Base-by-base conservation (phyloP, 2,329 filamentous ascomycete genomes). In the Endothia cerciana region DNA sequence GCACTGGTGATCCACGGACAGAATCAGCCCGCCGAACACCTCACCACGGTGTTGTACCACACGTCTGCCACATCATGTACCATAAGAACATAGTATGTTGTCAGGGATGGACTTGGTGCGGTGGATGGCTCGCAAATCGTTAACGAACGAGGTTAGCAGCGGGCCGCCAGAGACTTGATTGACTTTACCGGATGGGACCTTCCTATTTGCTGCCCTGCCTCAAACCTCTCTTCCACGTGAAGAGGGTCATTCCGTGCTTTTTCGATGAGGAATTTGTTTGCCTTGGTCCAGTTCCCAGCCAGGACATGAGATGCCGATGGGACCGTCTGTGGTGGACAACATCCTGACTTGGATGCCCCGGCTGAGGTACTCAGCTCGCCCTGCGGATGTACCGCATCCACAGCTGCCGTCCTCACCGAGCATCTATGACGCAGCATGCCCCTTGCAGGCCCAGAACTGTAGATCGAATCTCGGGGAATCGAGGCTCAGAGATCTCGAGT, bases 41-140 rank as follows among this genome's bases (percentile, higher is more conserved):
- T 51, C 47, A 7, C 43, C 41, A 43, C 41, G 25, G 28, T 51
- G 28, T 22, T 51, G 47, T 51, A 17, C 47, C 47, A 51, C 22
- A 17, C 45, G 22, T 49, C n/a, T 49, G 45, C 22, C 45, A 49
- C 45, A 51, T n/a, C 45, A n/a, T 49, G n/a, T 41, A n/a, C 33
- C 5, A 36, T 10, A 36, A 7, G 33, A 10, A 36, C 33, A 36
- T 36, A 36, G 41, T 22, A 25, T 25, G 11, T 51, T 28, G 25
- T 25, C 47, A 51, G 47, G 22, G 25, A 11, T 51, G 13, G 25
- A 30, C 47, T 7, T 51, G 47, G 28, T 51, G 28, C 25, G 47
- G 7, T 28, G 47, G 22, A 30, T 30, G 47, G 25, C 47, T 51
- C 17, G 47, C 47, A 51, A 51, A 51, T 51, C 47, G 7, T 51